Base-by-base conservation (phyloP, 768 basidiomycete genomes). In the Pholiota conissans region DNA sequence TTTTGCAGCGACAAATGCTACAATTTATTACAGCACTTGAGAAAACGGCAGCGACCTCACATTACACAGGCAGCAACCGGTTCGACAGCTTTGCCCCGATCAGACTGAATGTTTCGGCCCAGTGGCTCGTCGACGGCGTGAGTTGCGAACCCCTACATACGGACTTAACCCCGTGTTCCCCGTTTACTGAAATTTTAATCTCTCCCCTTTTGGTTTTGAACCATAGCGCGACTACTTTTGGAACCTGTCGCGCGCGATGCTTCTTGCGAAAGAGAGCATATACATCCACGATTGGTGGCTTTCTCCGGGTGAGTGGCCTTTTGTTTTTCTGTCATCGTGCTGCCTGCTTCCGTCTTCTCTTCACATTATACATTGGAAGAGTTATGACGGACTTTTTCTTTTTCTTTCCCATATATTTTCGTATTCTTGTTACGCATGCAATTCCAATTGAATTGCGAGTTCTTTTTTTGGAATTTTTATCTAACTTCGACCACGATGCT, bases 231-330 rank as follows among this genome's bases (percentile, higher is more conserved):
- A 99, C 70, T 99, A 99, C 68, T 96, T 94, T 74, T 99, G 96
- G 97, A 96, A 95, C 67, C 75, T 99, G 22, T 93, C 92, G 22
- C 84, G 93, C 37, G 96, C 96, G 0, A 88, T 99, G 47, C 78
- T 91, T 24, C 81, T 97, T 63, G 96, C 96, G 0, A 89, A 87
- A 69, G 89, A 93, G 65, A 80, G 75, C 45, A 94, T 97, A 55
- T 95, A 94, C 68, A 97, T 98, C 34, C 97, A 98, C 68, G 96
- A 96, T 72, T 98, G 96, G 96, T 98, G 96, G 97, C 76, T 95
- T 22, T 93, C 93, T 24, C 93, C 93, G 3, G 89, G 91, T 91
- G 67, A 52, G 65, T 28, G 30, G 24, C 22, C 3, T 24, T 32
- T 27, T 40, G 9, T 22, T 11, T 4, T 3, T 3, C 18, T 18